Percentiles rank a stretch among this genome's conserved stretches.
Evolutionary conservation across 1,284 basidiomycete species (phyloP).

Genomic region (Ustilago nuda): DNA sequence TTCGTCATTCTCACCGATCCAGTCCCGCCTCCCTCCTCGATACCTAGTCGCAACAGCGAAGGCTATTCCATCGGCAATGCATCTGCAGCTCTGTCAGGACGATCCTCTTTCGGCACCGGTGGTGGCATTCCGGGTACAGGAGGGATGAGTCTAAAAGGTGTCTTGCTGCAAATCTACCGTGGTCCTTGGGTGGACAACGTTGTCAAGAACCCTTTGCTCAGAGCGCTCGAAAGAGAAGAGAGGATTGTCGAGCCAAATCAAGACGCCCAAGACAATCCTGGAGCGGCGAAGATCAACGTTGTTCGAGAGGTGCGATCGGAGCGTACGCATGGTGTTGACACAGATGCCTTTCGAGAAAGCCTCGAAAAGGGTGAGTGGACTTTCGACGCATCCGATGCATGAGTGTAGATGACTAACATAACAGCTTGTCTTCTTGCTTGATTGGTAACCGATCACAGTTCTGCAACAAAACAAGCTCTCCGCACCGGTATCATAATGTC

Average conservation of each 20-base stretch:
- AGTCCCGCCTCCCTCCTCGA: conserved; percentile 71
- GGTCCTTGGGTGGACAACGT: conserved; percentile 94
- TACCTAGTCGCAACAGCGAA: conserved; percentile 42
- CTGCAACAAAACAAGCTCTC: conserved; percentile 50
- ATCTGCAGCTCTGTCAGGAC: conserved; percentile 24
- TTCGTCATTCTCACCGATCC: conserved; percentile 94
- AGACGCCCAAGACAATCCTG: conserved; percentile 18
- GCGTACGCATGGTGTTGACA: conserved; percentile 54
- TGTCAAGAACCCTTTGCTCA: conserved; percentile 86
- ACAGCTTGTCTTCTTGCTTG: background rate
- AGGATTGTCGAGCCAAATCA: conserved; percentile 28
- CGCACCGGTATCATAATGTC: conserved; percentile 26
- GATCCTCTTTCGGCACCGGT: conserved; percentile 45
- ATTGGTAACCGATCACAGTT: conserved; percentile 15
- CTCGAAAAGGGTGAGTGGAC: conserved; percentile 49
- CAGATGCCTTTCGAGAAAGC: conserved; percentile 54
- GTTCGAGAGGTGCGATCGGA: conserved; percentile 23
- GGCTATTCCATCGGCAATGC: conserved; percentile 44
- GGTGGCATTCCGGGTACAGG: conserved; percentile 65
- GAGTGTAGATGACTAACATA: background rate
- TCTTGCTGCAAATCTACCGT: conserved; percentile 86
- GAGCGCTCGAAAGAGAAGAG: conserved; percentile 63
- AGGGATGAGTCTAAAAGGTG: conserved; percentile 75
- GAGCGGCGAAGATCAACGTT: conserved; percentile 8
- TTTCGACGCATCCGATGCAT: background rate